Percentiles rank a stretch among this genome's conserved stretches.
phyloP scores from a whole-genome alignment of 371 early-diverging fungal genomes.

The Actinomucor elegans region DNA sequence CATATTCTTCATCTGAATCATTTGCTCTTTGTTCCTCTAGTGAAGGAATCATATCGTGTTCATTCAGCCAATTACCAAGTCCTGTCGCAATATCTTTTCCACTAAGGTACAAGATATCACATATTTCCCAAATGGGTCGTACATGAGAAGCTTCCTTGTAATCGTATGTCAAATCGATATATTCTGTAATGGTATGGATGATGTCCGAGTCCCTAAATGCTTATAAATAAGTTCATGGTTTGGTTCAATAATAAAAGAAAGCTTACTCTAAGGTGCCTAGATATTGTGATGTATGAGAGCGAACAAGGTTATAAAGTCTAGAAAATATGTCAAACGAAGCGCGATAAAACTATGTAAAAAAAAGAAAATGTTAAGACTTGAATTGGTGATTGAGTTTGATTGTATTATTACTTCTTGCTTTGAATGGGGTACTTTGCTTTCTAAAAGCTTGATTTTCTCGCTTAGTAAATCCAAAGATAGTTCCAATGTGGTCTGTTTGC shows the following conservation, averaged over 20 bases:
- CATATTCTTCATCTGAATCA: neutral
- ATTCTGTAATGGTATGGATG: neutral
- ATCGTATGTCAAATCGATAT: neutral
- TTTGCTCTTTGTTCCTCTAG: neutral
- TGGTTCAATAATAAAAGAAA: too few species aligned
- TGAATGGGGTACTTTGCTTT: neutral
- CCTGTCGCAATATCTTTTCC: neutral
- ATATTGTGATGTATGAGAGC: neutral
- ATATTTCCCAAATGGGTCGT: slow-evolving; percentile 1
- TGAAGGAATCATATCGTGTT: neutral
- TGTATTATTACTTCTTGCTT: neutral
- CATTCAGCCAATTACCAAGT: slow-evolving; percentile 4
- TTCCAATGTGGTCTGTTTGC: neutral
- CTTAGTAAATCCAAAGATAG: neutral
- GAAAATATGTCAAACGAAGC: slow-evolving; percentile 1
- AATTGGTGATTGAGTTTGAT: neutral
- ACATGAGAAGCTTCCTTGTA: neutral
- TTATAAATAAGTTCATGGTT: too few species aligned
- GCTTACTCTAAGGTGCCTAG: too few species aligned
- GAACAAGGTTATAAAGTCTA: neutral
- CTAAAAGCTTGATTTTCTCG: neutral
- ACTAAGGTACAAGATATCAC: neutral
- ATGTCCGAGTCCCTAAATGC: neutral
- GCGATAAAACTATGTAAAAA: slow-evolving; percentile 8
- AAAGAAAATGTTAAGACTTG: neutral